Evolutionary conservation across 192 early-diverging fungal species (phyloP).

Genomic region (Geranomyces michiganensis): DNA sequence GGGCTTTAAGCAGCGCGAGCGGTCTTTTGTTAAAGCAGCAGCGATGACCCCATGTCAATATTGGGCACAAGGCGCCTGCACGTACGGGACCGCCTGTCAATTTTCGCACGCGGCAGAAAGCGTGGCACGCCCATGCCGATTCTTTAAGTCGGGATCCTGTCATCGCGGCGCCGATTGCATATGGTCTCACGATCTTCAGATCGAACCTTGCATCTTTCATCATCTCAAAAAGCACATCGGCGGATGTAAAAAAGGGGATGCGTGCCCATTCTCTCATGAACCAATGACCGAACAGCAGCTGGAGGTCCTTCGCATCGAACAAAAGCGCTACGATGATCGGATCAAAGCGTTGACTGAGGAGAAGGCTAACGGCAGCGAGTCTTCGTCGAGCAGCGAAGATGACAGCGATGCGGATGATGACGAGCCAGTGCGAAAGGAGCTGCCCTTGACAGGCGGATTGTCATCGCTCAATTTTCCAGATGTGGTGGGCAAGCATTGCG

Average conservation of each 20-base stretch:
- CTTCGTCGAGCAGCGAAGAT: not conserved
- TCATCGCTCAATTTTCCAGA: not conserved
- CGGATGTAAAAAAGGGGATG: slow-evolving; percentile 37
- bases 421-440: not conserved
- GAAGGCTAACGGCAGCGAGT: not conserved
- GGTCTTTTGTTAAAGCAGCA: not conserved
- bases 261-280: slow-evolving; percentile 39
- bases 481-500: not conserved
- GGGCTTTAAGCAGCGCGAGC: not conserved
- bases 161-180: slow-evolving; percentile 20
- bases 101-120: slow-evolving; percentile 36
- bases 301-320: slow-evolving; percentile 18
- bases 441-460: not conserved
- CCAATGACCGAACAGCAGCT: slow-evolving; percentile 36
- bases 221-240: slow-evolving; percentile 30
- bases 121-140: slow-evolving; percentile 27
- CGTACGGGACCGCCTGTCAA: slow-evolving; percentile 14
- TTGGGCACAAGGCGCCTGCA: slow-evolving; percentile 17
- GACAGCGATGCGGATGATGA: not conserved
- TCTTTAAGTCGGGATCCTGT: slow-evolving; percentile 35
- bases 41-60: slow-evolving; percentile 23
- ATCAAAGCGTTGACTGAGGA: not conserved
- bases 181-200: slow-evolving; percentile 35
- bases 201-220: slow-evolving; percentile 33
- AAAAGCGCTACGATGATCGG: slow-evolving; percentile 22